Base-by-base conservation (phyloP, 140 eudicot genomes). In the Erigeron philadelphicus region DNA sequence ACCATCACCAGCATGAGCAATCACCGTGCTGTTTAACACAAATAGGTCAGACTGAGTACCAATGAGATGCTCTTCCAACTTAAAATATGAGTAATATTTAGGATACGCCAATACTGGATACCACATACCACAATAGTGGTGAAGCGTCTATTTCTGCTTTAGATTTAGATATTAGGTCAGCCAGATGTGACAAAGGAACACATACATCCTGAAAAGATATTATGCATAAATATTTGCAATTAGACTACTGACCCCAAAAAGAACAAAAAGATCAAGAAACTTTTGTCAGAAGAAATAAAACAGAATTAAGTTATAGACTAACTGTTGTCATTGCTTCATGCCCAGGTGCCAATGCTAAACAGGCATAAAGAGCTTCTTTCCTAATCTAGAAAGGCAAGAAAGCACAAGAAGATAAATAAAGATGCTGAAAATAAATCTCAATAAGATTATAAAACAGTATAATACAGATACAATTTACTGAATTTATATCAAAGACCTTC, bases 1-100 rank as follows among this genome's bases (percentile, higher is more conserved):
- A 47, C 98, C 98, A 59, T 93, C 98, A 13, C 98, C 98, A 57
- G 98, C 98, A 87, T 93, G 98, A 76, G 98, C 98, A 69, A 93
- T 74, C 69, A 89, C 88, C 6, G 82, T 83, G 88, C 98, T 92
- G 87, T 75, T 75, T 66, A 59, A 31, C 25, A 75, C 12, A 11
- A 66, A 73, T 13, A 41, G 31, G 53, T 58, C 66, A 71, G 49
- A 60, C 60, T 50, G 50, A 38, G 3, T 52, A 60, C 42, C 45
- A 31, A 31, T 31, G 38, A 31, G 38, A 31, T 31, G 38, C 38
- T 15, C 15, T 0, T 52, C 11, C 23, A 52, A 15, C 58, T 19
- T 15, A 52, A 31, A 31, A 31, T 31, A 31, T 31, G 38, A 31
- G 38, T 31, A 31, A 31, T 31, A 31, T 31, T 31, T 31, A 31